Conservation (phyloP, 306 rosid species). For the Fragaria ananassa region DNA sequence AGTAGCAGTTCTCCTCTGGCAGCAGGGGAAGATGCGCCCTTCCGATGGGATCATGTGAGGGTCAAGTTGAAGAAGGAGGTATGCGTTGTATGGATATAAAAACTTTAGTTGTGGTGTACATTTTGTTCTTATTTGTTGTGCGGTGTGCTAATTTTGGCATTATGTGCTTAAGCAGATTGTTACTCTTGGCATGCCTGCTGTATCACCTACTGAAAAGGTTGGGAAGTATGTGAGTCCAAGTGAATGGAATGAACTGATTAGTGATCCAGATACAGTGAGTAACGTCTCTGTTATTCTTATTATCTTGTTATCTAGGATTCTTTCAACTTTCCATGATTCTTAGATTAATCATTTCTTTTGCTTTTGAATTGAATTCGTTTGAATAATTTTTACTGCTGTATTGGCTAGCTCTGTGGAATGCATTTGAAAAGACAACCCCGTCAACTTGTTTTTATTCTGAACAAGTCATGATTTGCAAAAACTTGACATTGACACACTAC, state of each 20-base stretch:
- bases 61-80: conserved; percentile 98
- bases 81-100: not conserved
- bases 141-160: conserved; percentile 13
- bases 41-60: conserved; percentile 96
- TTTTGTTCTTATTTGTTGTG: not conserved
- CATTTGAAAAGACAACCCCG: not conserved
- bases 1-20: conserved; percentile 80
- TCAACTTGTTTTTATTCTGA: not conserved
- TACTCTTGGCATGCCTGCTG: conserved; percentile 79
- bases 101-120: not conserved
- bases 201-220: conserved; percentile 74
- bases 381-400: not conserved
- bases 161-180: conserved; percentile 60
- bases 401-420: not conserved
- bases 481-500: too few species aligned
- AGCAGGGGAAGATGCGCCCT: conserved; percentile 87
- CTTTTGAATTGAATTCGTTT: not conserved
- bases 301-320: not conserved
- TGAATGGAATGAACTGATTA: conserved; percentile 80
- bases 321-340: not conserved
- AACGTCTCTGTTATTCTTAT: not conserved
- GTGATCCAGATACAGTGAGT: conserved; percentile 79
- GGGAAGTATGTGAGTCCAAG: conserved; percentile 76
- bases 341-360: too few species aligned
- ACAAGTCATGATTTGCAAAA: not conserved